A percentile compares a stretch with the other conserved stretches of the same genome.
Conservation (phyloP, 192 early-diverging fungal species). For the Globomyces pollinis-pini region DNA sequence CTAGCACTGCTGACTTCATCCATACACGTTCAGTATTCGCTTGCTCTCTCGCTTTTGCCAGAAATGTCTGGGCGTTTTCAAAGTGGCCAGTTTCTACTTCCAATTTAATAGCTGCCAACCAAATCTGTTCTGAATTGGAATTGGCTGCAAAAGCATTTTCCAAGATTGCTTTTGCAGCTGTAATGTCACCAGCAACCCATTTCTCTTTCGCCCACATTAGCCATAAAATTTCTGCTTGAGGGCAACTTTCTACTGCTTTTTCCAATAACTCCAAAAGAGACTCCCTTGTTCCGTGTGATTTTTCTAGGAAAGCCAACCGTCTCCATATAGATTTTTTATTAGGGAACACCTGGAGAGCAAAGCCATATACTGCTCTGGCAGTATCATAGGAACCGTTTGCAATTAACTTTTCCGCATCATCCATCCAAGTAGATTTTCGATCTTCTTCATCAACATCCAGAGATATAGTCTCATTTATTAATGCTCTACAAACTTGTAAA, state of each 20-base stretch:
- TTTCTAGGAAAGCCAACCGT: conserved; percentile 80
- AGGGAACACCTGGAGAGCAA: conserved; percentile 70
- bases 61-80: conserved; percentile 64
- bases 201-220: conserved; percentile 94
- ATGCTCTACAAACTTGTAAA: conserved; percentile 71
- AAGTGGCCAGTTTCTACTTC: conserved; percentile 83
- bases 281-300: conserved; percentile 66
- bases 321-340: conserved; percentile 77
- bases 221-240: conserved; percentile 90
- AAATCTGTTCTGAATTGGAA: conserved; percentile 84
- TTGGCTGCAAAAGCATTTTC: conserved; percentile 85
- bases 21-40: conserved; percentile 77
- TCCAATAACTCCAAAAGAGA: conserved; percentile 70
- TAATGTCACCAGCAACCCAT: conserved; percentile 76
- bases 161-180: conserved; percentile 74
- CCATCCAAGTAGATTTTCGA: conserved; percentile 71
- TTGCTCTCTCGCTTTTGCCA: conserved; percentile 66
- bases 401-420: conserved; percentile 76
- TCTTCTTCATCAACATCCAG: conserved; percentile 76
- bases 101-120: conserved; percentile 92
- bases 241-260: conserved; percentile 81
- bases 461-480: conserved; percentile 69
- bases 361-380: conserved; percentile 80
- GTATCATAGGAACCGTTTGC: conserved; percentile 57
- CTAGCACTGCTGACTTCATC: conserved; percentile 90